Evolutionary conservation across 495 filamentous ascomycete species (phyloP), one percentile per base, ranked within the genome.

Genomic region (Daldinia childiae): DNA sequence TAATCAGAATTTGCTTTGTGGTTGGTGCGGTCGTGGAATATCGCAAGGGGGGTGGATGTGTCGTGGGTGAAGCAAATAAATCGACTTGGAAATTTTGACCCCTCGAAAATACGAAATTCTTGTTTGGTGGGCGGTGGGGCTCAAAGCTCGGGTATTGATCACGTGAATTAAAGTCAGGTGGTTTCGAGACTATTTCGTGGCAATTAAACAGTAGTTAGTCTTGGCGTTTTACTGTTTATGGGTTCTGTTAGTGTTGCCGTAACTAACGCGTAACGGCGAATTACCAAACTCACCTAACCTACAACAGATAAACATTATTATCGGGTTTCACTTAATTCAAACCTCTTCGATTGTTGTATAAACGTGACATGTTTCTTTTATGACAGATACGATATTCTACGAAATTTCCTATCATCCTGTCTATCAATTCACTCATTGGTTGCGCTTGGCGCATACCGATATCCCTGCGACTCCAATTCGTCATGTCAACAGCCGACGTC

Each of bases 401-500:
- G n/a, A 15, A 21, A n/a, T 14, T 36, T 57, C 30, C 30, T 5
- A 14, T 6, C 61, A 72, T 58, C 63, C 74, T 82, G 79, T 74
- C 71, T 50, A 68, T 61, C 59, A 61, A 15, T 27, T 59, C 52
- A 50, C 34, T 27, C 55, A 6, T 73, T 64, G 64, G 66, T 72
- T 81, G 83, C 84, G 81, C 83, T 56, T 64, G 77, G 82, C 81
- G 82, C 82, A 78, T 65, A 48, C 51, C 60, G 24, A 62, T 55
- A 51, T 21, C 60, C 39, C 27, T 73, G 45, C 68, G 71, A 62
- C 58, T 56, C 34, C 36, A 19, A 56, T 45, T 73, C 32, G 75
- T 21, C 51, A 85, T 85, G 81, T 81, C 82, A 27, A 51, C 79
- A 3, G 48, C 71, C 32, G 72, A 81, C 12, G 24, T 78, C 19